Base-by-base conservation (phyloP, 2,329 filamentous ascomycete genomes). In the Fusarium scirpi region DNA sequence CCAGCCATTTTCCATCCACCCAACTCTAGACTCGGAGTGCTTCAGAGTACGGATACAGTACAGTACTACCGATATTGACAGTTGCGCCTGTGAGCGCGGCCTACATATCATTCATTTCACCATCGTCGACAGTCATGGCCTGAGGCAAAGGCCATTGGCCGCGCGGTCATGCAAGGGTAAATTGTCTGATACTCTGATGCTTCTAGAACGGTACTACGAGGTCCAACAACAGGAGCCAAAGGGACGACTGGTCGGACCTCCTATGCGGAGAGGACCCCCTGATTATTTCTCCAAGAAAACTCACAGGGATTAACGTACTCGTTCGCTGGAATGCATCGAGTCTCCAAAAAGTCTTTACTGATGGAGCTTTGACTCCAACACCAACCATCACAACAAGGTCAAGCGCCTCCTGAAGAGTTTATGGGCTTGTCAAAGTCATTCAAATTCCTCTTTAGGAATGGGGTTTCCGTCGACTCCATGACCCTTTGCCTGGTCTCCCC, bases 401-500 rank as follows among this genome's bases (percentile, higher is more conserved):
- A 67, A 55, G 69, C 65, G 68, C 70, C 72, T 70, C 68, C 65
- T 74, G 70, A 65, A 62, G 46, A 58, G 51, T 54, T 34, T 57
- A 53, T 24, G 25, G 49, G 57, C 65, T 67, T 60, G 65, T 65
- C 71, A 70, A 70, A 71, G 73, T 72, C 65, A 58, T 67, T 71
- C 69, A 73, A 70, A 46, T 74, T 74, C 74, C 72, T 48, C 22
- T 74, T 76, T 64, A 62, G 74, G 73, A 54, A 49, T 75, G 69
- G 72, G 60, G 65, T 69, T 62, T 71, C 58, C 40, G 58, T 49
- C 46, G 62, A 72, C 68, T 71, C 68, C 59, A 65, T 71, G 68
- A 44, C 55, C 64, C 64, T 71, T 71, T 71, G 68, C 68, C 43
- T 72, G 70, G 70, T 69, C 58, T 67, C 29, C 52, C 66, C 47